These are phyloP conservation scores for Blastobotrys capitulatus DNA, from an alignment of 1,139 yeast species.

Conservation along the genomic window DNA sequence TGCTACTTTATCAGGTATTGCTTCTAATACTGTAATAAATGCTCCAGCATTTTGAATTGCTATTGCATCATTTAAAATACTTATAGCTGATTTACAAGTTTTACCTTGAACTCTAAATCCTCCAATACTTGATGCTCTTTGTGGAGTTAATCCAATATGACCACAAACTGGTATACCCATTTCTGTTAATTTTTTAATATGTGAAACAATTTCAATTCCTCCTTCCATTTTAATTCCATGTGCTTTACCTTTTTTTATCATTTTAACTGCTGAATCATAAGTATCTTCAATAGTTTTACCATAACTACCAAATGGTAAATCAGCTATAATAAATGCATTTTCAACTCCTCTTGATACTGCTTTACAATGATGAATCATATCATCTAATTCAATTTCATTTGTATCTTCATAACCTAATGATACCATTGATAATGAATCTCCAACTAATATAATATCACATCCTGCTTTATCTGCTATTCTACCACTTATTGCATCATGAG, in stretches of 20 bases:
- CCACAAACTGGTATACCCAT: constrained; percentile 90
- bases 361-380: constrained; percentile 67
- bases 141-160: constrained; percentile 92
- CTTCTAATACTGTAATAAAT: constrained; percentile 71
- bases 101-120: constrained; percentile 88
- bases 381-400: constrained; percentile 68
- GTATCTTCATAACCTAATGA: constrained; percentile 79
- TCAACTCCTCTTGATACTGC: constrained; percentile 71
- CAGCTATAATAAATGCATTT: constrained; percentile 70
- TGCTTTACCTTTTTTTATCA: constrained; percentile 60
- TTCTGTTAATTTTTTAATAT: constrained; percentile 47
- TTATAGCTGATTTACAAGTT: constrained; percentile 48
- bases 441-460: constrained; percentile 70
- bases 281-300: constrained; percentile 67
- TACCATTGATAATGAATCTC: constrained; percentile 93
- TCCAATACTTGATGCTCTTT: constrained; percentile 68
- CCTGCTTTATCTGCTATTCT: constrained; percentile 63
- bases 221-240: constrained; percentile 90
- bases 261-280: constrained; percentile 51
- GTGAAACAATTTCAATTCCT: constrained; percentile 49
- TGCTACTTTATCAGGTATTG: constrained; percentile 78
- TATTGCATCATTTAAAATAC: constrained; percentile 62
- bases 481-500: constrained; percentile 81
- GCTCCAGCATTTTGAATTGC: constrained; percentile 74
- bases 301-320: constrained; percentile 83